Evolutionary conservation across 257 asterid species (phyloP).

Genomic region (Nicotiana sylvestris): DNA sequence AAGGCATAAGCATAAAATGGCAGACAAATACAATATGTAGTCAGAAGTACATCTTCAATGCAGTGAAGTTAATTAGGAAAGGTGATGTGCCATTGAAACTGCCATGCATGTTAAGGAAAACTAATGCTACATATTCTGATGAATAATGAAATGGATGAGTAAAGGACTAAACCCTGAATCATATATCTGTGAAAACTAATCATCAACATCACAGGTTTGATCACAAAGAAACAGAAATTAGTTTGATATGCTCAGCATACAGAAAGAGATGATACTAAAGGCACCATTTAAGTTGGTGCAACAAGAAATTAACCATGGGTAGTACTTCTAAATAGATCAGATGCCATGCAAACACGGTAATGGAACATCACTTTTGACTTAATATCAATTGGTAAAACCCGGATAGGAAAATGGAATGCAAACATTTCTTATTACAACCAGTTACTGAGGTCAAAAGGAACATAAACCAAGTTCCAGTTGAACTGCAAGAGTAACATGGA

Average conservation of each 20-base stretch:
- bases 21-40: not conserved
- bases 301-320: not conserved
- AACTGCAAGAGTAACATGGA: not conserved
- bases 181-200: not conserved
- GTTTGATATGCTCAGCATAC: not conserved
- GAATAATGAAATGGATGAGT: not conserved
- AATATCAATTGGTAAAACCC: not conserved
- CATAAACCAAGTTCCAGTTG: not conserved
- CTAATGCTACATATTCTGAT: not conserved
- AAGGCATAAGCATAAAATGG: conserved; percentile 12
- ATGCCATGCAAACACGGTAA: not conserved
- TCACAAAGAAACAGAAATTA: not conserved
- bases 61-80: not conserved
- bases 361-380: not conserved
- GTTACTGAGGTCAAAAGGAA: not conserved
- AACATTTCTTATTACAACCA: not conserved
- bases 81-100: not conserved
- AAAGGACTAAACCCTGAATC: not conserved
- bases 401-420: not conserved
- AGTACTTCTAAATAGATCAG: not conserved
- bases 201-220: not conserved
- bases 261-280: not conserved
- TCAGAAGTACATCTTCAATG: not conserved
- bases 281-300: conserved; percentile 6
- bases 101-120: not conserved